These are phyloP conservation scores for Daldinia vernicosa DNA, from an alignment of 495 filamentous ascomycete species.

Conservation along the genomic window DNA sequence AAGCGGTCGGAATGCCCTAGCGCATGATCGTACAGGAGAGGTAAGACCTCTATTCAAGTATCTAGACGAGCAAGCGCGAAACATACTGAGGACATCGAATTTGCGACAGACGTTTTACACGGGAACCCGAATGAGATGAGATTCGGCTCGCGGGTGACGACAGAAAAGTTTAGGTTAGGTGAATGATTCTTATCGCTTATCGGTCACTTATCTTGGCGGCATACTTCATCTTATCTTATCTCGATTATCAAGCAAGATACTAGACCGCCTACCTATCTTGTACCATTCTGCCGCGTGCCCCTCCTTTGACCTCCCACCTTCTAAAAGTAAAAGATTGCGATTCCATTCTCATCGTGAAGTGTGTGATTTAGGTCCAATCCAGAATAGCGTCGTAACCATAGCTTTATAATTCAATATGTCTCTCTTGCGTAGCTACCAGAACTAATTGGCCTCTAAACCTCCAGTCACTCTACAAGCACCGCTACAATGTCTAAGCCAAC, in stretches of 20 bases:
- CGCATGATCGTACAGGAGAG: conserved; percentile 31
- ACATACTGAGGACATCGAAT: conserved; percentile 38
- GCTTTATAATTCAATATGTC: neutral
- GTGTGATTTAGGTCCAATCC: neutral
- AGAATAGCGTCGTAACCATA: neutral
- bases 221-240: neutral
- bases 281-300: conserved; percentile 17
- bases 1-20: conserved; percentile 27
- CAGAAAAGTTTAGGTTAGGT: conserved; percentile 36
- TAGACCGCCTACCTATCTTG: conserved; percentile 16
- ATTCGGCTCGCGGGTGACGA: conserved; percentile 19
- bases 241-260: neutral
- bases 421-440: neutral
- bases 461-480: neutral
- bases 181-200: conserved; percentile 18
- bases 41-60: conserved; percentile 36
- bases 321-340: conserved; percentile 1
- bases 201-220: neutral
- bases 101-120: neutral
- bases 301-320: conserved; percentile 16
- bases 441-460: neutral
- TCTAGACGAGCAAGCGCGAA: conserved; percentile 43
- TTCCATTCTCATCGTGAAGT: neutral
- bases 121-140: neutral
- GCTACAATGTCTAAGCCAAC: conserved; percentile 42